Conservation (phyloP, 2,329 filamentous ascomycete genomes). For the Diaporthe batatas region DNA sequence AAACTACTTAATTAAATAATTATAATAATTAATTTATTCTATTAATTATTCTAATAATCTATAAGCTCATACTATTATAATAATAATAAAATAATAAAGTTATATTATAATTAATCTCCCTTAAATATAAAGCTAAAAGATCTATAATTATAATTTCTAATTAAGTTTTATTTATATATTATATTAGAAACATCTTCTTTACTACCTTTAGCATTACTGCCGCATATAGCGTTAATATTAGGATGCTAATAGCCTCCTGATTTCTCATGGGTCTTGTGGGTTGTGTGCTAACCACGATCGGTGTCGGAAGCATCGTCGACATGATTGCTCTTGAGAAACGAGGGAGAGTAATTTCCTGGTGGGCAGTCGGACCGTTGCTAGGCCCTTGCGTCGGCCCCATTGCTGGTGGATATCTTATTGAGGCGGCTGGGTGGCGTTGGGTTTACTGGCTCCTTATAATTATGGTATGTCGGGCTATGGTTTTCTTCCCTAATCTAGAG, state of each 20-base stretch:
- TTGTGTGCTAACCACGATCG: slow-evolving; percentile 60
- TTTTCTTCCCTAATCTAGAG: neutral
- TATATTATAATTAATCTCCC: too few species aligned
- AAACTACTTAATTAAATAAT: too few species aligned
- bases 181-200: slow-evolving; percentile 48
- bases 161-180: too few species aligned
- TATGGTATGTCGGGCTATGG: slow-evolving; percentile 42
- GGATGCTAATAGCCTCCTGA: slow-evolving; percentile 60
- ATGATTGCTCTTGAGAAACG: slow-evolving; percentile 61
- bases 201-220: slow-evolving; percentile 45
- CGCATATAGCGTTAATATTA: slow-evolving; percentile 53
- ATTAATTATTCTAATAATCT: too few species aligned
- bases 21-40: too few species aligned
- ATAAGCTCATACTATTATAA: too few species aligned
- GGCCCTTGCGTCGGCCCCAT: slow-evolving; percentile 64
- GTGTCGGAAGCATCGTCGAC: slow-evolving; percentile 64
- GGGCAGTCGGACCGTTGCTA: slow-evolving; percentile 62
- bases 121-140: too few species aligned
- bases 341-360: slow-evolving; percentile 62
- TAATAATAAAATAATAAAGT: too few species aligned
- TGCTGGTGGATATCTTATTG: slow-evolving; percentile 52
- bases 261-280: slow-evolving; percentile 60
- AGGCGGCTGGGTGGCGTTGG: slow-evolving; percentile 62
- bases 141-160: too few species aligned
- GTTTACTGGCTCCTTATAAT: slow-evolving; percentile 61